Evolutionary conservation across 306 rosid species (phyloP).

Genomic region (Crataegus laevigata): DNA sequence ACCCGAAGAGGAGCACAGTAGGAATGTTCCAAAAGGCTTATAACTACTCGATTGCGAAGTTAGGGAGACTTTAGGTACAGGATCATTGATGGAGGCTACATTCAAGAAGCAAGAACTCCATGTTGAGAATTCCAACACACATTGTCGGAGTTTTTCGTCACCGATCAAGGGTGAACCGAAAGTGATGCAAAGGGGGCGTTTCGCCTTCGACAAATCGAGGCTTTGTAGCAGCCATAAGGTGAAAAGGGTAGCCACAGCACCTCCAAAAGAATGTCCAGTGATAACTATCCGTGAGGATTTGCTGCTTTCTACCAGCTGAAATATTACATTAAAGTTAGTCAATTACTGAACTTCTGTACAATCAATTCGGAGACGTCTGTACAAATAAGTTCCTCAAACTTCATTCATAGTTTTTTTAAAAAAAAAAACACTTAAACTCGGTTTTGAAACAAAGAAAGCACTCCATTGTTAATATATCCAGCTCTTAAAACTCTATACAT

Average conservation of each 20-base stretch:
- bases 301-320: not conserved
- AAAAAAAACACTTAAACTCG: too few relatives aligned
- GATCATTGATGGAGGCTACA: conserved; percentile 39
- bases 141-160: conserved; percentile 27
- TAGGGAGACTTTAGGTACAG: conserved; percentile 23
- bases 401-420: too few relatives aligned
- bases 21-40: conserved; percentile 62
- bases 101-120: conserved; percentile 74
- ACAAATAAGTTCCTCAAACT: too few relatives aligned
- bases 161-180: conserved; percentile 71
- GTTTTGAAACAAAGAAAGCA: too few relatives aligned
- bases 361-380: too few relatives aligned
- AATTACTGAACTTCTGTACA: too few relatives aligned
- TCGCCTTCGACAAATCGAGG: conserved; percentile 15
- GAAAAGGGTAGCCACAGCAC: conserved; percentile 70
- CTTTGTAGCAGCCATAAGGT: conserved; percentile 41
- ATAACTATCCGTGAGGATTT: conserved; percentile 33
- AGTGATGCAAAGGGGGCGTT: conserved; percentile 61
- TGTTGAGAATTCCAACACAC: conserved; percentile 28
- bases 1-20: conserved; percentile 34
- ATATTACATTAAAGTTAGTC: too few relatives aligned
- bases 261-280: conserved; percentile 58
- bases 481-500: too few relatives aligned
- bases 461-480: too few relatives aligned
- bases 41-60: not conserved